phyloP scores from a whole-genome alignment of 2,329 filamentous ascomycete genomes.

The Aspergillus bombycis region DNA sequence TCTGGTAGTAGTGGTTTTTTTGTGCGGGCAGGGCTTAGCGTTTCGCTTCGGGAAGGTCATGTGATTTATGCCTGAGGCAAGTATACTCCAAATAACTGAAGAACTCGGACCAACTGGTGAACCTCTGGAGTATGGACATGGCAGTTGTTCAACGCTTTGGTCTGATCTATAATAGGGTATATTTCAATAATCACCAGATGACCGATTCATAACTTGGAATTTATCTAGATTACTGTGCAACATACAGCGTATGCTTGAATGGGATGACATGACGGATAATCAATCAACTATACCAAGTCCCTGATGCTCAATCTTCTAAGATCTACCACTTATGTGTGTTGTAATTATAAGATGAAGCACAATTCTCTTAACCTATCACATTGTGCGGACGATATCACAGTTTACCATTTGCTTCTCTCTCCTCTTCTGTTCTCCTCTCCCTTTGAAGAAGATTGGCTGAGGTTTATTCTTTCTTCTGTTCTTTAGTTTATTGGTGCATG shows the following conservation, averaged over 20 bases:
- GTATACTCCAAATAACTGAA: not conserved
- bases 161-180: not conserved
- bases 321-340: not conserved
- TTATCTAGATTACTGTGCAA: not conserved
- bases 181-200: not conserved
- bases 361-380: not conserved
- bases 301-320: not conserved
- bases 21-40: conserved; percentile 46
- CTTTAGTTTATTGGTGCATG: not conserved
- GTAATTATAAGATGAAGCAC: not conserved
- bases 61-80: conserved; percentile 34
- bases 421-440: too few species aligned
- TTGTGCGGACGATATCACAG: too few species aligned
- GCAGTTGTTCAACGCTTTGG: not conserved
- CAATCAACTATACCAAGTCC: not conserved
- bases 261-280: not conserved
- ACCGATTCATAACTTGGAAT: not conserved
- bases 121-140: not conserved
- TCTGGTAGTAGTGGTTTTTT: conserved; percentile 37
- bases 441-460: too few species aligned
- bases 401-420: too few species aligned
- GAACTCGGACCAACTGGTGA: not conserved
- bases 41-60: conserved; percentile 42
- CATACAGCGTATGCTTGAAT: not conserved
- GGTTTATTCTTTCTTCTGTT: not conserved